Evolutionary conservation across 192 early-diverging fungal species (phyloP), one percentile per base, ranked within the genome.

Genomic region (Coemansia sp.): DNA sequence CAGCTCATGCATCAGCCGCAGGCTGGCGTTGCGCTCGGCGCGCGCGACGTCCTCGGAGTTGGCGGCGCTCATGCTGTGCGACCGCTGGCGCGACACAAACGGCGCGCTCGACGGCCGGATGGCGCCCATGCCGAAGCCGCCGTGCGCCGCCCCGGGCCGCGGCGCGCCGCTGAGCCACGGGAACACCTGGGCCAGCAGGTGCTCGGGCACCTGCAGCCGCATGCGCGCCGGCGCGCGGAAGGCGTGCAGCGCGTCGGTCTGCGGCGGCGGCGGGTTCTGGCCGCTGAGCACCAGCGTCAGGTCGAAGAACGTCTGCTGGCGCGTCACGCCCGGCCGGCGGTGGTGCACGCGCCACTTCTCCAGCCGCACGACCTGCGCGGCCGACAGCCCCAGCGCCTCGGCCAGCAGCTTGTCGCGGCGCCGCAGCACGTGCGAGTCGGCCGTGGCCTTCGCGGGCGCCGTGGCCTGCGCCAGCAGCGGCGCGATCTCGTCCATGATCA

Each of bases 311-410:
- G 78, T 81, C 59, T 81, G 78, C 64, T 75, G 73, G 33, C 78
- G 73, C 0, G 78, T 81, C 25, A 81, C 73, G 62, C 78, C 78
- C 14, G 53, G 13, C 26, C 78, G 78, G 16, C 78, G 78, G 65
- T 81, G 78, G 56, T 81, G 78, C 66, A 81, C 78, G 25, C 78
- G 78, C 78, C 78, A 81, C 20, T 72, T 72, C 28, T 81, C 78
- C 36, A 81, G 73, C 2, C 78, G 62, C 48, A 81, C 78, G 14
- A 81, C 73, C 59, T 81, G 78, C 39, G 78, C 73, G 5, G 78
- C 78, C 21, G 73, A 75, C 66, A 81, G 73, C 1, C 78, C 78
- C 45, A 81, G 64, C 18, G 25, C n/a, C 55, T 81, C 78, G 26
- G 78, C 78, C 73, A 75, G 62, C 52, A 72, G 47, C 66, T 81